phyloP scores from a whole-genome alignment of 2,329 filamentous ascomycete species.

The Acarospora socialis region DNA sequence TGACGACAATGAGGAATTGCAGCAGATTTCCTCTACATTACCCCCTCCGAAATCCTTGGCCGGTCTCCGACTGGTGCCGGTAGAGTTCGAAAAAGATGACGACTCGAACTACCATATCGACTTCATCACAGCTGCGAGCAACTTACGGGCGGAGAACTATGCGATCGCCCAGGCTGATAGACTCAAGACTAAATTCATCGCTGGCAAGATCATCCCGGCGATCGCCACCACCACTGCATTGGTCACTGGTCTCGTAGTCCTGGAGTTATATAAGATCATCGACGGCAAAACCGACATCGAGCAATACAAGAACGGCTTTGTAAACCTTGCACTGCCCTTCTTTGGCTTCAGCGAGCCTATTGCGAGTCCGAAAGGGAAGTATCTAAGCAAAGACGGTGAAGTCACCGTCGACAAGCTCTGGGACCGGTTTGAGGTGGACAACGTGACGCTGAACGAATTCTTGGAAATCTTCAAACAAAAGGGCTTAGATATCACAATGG shows the following conservation, averaged over 20 bases:
- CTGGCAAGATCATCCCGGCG: constrained; percentile 96
- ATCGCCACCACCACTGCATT: constrained; percentile 95
- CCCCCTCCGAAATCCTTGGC: constrained; percentile 68
- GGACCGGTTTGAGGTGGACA: constrained; percentile 86
- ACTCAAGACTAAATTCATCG: constrained; percentile 99
- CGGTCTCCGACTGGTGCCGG: constrained; percentile 77
- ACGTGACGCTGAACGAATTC: constrained; percentile 75
- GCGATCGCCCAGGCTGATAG: constrained; percentile 84
- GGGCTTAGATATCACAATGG: constrained; percentile 75
- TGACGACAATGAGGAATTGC: constrained; percentile 62
- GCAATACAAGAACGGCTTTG: constrained; percentile 98
- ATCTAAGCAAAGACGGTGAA: constrained; percentile 59
- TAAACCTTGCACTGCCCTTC: constrained; percentile 92
- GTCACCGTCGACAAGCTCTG: constrained; percentile 90
- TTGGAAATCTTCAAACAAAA: constrained; percentile 66
- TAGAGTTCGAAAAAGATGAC: constrained; percentile 98
- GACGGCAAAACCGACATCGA: constrained; percentile 95
- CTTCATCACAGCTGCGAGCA: constrained; percentile 95
- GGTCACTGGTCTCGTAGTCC: constrained; percentile 80
- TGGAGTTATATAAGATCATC: constrained; percentile 92
- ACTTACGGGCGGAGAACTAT: constrained; percentile 94
- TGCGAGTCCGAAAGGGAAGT: constrained; percentile 80
- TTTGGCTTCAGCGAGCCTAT: constrained; percentile 98
- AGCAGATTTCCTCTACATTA: constrained; percentile 56
- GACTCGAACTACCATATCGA: constrained; percentile 97